These are phyloP conservation scores for Artemisia annua DNA, from an alignment of 129 eudicot genomes.

Conservation along the genomic window DNA sequence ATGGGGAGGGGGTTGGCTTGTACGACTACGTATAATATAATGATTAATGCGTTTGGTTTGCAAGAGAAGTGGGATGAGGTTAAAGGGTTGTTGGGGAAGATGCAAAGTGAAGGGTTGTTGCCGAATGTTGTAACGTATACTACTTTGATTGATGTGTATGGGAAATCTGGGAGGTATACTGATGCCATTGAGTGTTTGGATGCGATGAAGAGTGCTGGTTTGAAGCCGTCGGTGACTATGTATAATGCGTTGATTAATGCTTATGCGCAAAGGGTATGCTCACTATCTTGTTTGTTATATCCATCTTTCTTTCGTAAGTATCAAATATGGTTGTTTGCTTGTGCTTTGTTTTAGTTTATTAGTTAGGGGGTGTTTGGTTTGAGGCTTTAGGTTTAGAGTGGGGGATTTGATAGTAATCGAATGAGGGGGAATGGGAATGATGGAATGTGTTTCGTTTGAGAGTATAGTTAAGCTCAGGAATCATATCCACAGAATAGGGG, in stretches of 20 bases:
- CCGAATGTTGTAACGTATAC: slow-evolving; percentile 91
- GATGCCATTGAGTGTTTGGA: slow-evolving; percentile 96
- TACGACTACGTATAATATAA: slow-evolving; percentile 81
- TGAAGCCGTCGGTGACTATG: slow-evolving; percentile 88
- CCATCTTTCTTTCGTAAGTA: background rate
- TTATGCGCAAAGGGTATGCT: slow-evolving; percentile 86
- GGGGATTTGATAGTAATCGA: too few relatives aligned
- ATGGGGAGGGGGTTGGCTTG: slow-evolving; percentile 69
- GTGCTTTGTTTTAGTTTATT: background rate
- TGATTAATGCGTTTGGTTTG: slow-evolving; percentile 77
- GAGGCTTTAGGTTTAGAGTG: too few relatives aligned
- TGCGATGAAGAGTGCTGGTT: slow-evolving; percentile 79
- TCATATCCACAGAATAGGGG: too few relatives aligned
- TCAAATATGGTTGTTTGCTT: background rate
- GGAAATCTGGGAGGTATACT: slow-evolving; percentile 80
- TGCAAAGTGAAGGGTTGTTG: slow-evolving; percentile 84
- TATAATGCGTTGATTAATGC: slow-evolving; percentile 97
- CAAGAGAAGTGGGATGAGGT: slow-evolving; percentile 85
- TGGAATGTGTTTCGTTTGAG: too few relatives aligned
- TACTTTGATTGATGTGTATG: slow-evolving; percentile 78
- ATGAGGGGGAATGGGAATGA: too few relatives aligned
- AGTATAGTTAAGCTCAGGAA: too few relatives aligned
- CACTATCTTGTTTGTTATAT: background rate
- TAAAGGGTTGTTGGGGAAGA: slow-evolving; percentile 67
- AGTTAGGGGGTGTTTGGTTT: too few relatives aligned